These are phyloP conservation scores for Schizochytrium sp. DNA, from an alignment of 108 stramenopile species.

Conservation along the genomic window DNA sequence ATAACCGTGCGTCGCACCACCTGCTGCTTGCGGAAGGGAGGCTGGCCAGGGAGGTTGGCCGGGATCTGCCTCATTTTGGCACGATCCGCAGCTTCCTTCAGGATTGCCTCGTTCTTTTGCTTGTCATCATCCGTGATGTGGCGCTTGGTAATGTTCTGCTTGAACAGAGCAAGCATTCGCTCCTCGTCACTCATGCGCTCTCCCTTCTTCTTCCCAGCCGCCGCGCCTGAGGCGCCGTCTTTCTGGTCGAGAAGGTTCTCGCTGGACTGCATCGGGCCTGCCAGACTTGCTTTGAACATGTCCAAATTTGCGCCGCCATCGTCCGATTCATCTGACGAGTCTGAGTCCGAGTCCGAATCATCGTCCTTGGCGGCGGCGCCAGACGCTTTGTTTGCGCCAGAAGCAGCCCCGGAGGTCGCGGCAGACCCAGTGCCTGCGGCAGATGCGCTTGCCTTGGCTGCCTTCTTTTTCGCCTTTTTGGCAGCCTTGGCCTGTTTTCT, in stretches of 20 bases:
- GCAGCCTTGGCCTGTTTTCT: no score
- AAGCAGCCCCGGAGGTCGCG: background rate
- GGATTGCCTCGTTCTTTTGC: background rate
- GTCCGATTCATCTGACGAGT: background rate
- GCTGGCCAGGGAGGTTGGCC: background rate
- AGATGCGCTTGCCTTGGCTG: no score
- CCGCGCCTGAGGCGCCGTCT: background rate
- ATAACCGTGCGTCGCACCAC: background rate
- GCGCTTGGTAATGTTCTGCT: background rate
- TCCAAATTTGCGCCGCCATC: background rate
- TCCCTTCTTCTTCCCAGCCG: background rate
- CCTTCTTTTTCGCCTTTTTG: no score
- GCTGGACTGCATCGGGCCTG: background rate
- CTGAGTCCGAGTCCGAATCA: background rate
- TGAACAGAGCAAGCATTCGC: background rate
- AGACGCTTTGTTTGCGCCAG: background rate
- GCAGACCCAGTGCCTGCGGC: background rate
- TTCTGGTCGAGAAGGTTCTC: background rate
- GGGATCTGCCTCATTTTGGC: background rate
- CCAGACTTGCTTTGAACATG: background rate
- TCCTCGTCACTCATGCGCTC: background rate
- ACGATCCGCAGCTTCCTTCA: background rate
- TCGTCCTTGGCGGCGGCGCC: background rate
- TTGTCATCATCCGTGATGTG: background rate
- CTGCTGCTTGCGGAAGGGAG: background rate